Base-by-base conservation (phyloP, 768 basidiomycete species). In the Cystofilobasidium ferigula region DNA sequence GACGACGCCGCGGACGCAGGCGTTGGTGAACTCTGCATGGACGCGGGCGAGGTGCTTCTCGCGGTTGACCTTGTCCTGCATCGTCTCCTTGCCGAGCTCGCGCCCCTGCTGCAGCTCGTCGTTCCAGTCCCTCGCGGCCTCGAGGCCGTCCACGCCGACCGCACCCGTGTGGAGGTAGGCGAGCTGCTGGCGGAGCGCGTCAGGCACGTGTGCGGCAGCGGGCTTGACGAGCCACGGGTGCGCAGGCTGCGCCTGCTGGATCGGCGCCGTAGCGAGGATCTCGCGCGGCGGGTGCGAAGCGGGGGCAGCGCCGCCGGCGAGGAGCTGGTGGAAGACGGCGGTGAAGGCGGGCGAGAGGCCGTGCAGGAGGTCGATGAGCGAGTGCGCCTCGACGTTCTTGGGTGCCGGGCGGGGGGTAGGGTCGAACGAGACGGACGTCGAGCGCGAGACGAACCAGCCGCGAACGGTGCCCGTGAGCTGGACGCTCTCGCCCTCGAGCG, bases 71-170 rank as follows among this genome's bases (percentile, higher is more conserved):
- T 76, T 68, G 64, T 79, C 78, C 64, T 75, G 73, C 64, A 75
- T 73, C 24, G 68, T 71, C 16, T 57, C 61, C 56, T 71, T 69
- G 0, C 78, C 77, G 40, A 80, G 67, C 70, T 79, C 79, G 47
- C 74, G 71, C 69, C 75, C 75, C 64, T 76, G 74, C 57, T 76
- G 75, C 34, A 78, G 73, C 70, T 80, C 79, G 69, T 79, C 79
- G 72, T 79, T 80, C 79, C 79, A 80, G 62, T 80, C 79, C 57
- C 78, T 69, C 8, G 78, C 75, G 38, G 70, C 73, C 54, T 78
- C 78, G 13, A 79, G 71, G 9, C 71, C 72, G 14, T 79, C 78
- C 12, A 74, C 72, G 18, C 70, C 72, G 38, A 71, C 75, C 4
- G 77, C 73, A 1, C 77, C 77, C 0, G 78, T 79, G 58, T 77